A percentile compares a stretch with the other conserved stretches of the same genome.
Evolutionary conservation across 805 yeast genomes (phyloP).

Genomic region (Myxozyma sirexii): DNA sequence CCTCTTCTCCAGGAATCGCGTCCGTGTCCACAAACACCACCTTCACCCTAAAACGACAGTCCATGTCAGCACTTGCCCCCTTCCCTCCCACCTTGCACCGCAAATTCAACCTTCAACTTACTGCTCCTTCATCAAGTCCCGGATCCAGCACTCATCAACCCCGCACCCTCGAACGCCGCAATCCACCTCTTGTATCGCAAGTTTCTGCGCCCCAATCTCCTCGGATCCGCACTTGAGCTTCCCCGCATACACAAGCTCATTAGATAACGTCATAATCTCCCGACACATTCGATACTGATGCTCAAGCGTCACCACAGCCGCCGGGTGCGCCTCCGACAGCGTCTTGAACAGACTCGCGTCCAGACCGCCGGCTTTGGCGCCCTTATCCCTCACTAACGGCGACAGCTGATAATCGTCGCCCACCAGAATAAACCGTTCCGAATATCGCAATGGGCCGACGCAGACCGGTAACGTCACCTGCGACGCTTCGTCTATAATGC

Average conservation of each 20-base stretch:
- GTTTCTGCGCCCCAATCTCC: slow-evolving; percentile 59
- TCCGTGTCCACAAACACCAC: slow-evolving; percentile 87
- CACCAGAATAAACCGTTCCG: slow-evolving; percentile 83
- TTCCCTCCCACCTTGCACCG: too few species aligned
- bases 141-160: slow-evolving; percentile 54
- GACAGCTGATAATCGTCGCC: slow-evolving; percentile 96
- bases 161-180: neutral
- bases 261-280: slow-evolving; percentile 83
- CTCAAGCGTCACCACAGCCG: slow-evolving; percentile 72
- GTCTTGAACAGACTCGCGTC: slow-evolving; percentile 75
- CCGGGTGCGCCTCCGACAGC: slow-evolving; percentile 72
- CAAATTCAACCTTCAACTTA: slow-evolving; percentile 38
- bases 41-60: slow-evolving; percentile 38
- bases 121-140: slow-evolving; percentile 54
- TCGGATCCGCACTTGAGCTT: slow-evolving; percentile 73
- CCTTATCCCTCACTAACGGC: slow-evolving; percentile 73
- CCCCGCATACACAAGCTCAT: slow-evolving; percentile 74
- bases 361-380: slow-evolving; percentile 66
- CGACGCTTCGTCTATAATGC: slow-evolving; percentile 95
- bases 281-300: slow-evolving; percentile 91
- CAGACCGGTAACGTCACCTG: slow-evolving; percentile 91
- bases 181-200: slow-evolving; percentile 52
- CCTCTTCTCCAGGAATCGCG: slow-evolving; percentile 58
- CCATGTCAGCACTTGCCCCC: slow-evolving; percentile 13
- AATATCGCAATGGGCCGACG: slow-evolving; percentile 79